These are phyloP conservation scores for Trichoderma sp. DNA, from an alignment of 2,329 filamentous ascomycete species.

Conservation along the genomic window DNA sequence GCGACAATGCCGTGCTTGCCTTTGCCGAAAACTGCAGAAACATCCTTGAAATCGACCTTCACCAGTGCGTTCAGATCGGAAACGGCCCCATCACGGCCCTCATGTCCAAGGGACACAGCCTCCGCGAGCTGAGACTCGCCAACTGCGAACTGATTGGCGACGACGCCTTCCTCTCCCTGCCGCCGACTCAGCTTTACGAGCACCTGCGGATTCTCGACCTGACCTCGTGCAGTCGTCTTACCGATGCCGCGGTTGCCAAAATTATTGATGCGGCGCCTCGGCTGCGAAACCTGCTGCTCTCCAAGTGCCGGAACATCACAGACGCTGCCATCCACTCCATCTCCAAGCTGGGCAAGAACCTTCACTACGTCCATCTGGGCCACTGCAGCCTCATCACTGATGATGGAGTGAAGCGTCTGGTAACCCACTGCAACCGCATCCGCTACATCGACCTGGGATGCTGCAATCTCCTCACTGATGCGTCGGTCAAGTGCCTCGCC, in stretches of 20 bases:
- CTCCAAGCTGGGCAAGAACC: constrained; percentile 86
- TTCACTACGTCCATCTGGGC: constrained; percentile 94
- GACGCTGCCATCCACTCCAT: constrained; percentile 87
- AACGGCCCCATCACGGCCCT: constrained; percentile 83
- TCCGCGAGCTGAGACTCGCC: constrained; percentile 88
- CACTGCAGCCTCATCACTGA: constrained; percentile 94
- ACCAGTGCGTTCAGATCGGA: constrained; percentile 79
- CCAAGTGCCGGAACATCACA: constrained; percentile 92
- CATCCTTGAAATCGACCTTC: constrained; percentile 94
- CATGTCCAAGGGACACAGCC: constrained; percentile 73
- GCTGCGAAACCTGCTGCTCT: constrained; percentile 87
- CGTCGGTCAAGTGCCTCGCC: constrained; percentile 81
- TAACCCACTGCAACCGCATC: constrained; percentile 87
- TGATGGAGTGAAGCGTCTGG: constrained; percentile 79
- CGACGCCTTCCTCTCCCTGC: constrained; percentile 81
- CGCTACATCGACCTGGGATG: constrained; percentile 98
- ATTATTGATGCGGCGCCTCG: constrained; percentile 87
- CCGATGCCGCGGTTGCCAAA: constrained; percentile 83
- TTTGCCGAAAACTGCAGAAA: constrained; percentile 89
- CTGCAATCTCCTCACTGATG: constrained; percentile 85
- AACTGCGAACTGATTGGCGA: constrained; percentile 86
- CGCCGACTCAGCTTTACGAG: constrained; percentile 72
- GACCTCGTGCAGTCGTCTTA: constrained; percentile 82
- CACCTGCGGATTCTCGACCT: constrained; percentile 91
- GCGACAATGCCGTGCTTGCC: constrained; percentile 78